Evolutionary conservation across 495 filamentous ascomycete species (phyloP), one percentile per base, ranked within the genome.

Genomic region (Aspergillus ostianus): DNA sequence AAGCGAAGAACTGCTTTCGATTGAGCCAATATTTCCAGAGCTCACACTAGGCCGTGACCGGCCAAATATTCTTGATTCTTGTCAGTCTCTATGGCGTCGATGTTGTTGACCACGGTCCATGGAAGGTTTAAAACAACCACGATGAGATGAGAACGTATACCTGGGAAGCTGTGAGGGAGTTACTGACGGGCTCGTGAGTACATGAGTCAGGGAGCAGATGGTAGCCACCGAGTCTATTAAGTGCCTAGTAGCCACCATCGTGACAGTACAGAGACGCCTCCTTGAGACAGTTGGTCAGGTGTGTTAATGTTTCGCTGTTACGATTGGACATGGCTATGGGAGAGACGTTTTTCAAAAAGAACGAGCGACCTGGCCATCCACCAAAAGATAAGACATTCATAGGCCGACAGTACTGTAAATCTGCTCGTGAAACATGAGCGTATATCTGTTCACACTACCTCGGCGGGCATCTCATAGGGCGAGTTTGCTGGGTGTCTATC

Each of bases 201-300:
- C 8, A 54, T 54, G 30, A 54, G 30, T 54, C n/a, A 54, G 52
- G 30, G 30, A 54, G 52, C 30, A 54, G 36, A 54, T 54, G 30
- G 52, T 44, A 54, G 52, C 23, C 30, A 54, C 52, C 30, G 18
- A 54, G 52, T 54, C 52, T 54, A 54, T 44, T 41, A 54, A 54
- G 52, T 21, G 45, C 52, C 52, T 54, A 44, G 52, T 54, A 54
- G 52, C 23, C 52, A 54, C 30, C 52, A 54, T 41, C 21, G 23
- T 54, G 52, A 44, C 30, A 54, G 30, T 10, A 54, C 23, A 54
- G 52, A 44, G 52, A 20, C 52, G 17, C 30, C 52, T 41, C 52
- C 29, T 54, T 54, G 27, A 54, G 36, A 54, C 19, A 44, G 52
- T 54, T 54, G 29, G 30, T 10, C 45, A 54, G 52, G 52, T 54